Evolutionary conservation across 306 rosid species (phyloP).

Genomic region (Alnus glutinosa): DNA sequence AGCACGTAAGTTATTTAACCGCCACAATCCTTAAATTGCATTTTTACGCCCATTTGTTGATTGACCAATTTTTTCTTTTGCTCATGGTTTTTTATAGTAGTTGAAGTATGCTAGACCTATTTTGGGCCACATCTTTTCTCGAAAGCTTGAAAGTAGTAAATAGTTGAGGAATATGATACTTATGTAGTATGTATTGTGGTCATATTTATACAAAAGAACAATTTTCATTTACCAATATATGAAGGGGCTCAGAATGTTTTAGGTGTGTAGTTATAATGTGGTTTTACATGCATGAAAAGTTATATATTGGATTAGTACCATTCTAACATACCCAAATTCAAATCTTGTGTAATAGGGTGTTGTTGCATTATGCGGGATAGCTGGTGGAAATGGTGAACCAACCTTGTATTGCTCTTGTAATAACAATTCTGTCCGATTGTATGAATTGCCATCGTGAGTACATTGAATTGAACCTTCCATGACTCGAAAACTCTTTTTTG

Average conservation of each 20-base stretch:
- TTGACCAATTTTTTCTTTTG: not conserved
- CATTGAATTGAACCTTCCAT: not conserved
- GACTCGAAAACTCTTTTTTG: not conserved
- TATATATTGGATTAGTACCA: no score
- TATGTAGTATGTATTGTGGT: no score
- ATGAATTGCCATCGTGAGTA: constrained; percentile 55
- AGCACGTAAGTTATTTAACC: constrained; percentile 33
- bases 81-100: not conserved
- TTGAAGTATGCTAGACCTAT: not conserved
- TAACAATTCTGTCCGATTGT: constrained; percentile 42
- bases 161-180: not conserved
- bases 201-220: no score
- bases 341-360: constrained; percentile 32
- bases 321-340: no score
- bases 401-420: constrained; percentile 37
- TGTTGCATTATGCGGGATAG: constrained; percentile 37
- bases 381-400: constrained; percentile 25
- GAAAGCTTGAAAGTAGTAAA: not conserved
- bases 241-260: no score
- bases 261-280: no score
- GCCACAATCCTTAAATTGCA: not conserved
- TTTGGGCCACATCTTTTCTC: not conserved
- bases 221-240: no score
- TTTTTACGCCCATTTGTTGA: not conserved
- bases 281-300: no score